Conservation (phyloP, 163 green algal species). For the Scenedesmus sp. region DNA sequence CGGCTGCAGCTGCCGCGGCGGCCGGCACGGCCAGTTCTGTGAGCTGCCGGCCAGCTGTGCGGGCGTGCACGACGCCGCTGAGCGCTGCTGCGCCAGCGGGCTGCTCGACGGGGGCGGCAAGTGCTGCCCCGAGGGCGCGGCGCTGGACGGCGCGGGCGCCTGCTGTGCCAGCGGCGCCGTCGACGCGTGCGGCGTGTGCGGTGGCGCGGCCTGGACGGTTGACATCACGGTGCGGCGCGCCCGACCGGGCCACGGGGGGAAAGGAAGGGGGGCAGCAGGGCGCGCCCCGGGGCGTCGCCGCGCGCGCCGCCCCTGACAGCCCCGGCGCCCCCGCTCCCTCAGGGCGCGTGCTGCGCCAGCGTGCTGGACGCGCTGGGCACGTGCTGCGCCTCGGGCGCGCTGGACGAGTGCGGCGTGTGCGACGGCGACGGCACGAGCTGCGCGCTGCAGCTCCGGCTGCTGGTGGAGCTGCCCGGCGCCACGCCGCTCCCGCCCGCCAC, state of each 20-base stretch:
- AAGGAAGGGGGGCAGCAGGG: too few species aligned
- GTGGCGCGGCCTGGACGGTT: constrained; percentile 47
- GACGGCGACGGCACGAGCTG: constrained; percentile 70
- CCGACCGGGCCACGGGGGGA: too few species aligned
- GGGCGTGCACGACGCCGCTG: constrained; percentile 23
- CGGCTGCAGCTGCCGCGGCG: constrained; percentile 45
- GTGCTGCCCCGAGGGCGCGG: constrained; percentile 48
- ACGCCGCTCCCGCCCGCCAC: background rate
- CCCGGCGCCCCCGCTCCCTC: too few species aligned
- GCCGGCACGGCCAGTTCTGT: constrained; percentile 49
- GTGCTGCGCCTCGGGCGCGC: constrained; percentile 62
- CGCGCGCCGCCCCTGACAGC: too few species aligned
- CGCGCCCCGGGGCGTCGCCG: too few species aligned
- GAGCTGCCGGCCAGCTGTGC: constrained; percentile 30
- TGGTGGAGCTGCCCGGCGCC: background rate
- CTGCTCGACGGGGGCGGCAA: constrained; percentile 27
- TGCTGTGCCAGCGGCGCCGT: constrained; percentile 56
- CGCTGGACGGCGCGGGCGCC: constrained; percentile 48
- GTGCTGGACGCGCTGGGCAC: constrained; percentile 60
- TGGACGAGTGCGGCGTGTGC: constrained; percentile 82
- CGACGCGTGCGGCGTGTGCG: constrained; percentile 65
- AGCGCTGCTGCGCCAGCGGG: constrained; percentile 42
- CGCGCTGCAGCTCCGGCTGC: constrained; percentile 22
- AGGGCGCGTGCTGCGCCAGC: constrained; percentile 57
- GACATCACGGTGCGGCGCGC: constrained; percentile 57